Base-by-base conservation (phyloP, 83 land plant genomes). In the Diphasiastrum complanatum region DNA sequence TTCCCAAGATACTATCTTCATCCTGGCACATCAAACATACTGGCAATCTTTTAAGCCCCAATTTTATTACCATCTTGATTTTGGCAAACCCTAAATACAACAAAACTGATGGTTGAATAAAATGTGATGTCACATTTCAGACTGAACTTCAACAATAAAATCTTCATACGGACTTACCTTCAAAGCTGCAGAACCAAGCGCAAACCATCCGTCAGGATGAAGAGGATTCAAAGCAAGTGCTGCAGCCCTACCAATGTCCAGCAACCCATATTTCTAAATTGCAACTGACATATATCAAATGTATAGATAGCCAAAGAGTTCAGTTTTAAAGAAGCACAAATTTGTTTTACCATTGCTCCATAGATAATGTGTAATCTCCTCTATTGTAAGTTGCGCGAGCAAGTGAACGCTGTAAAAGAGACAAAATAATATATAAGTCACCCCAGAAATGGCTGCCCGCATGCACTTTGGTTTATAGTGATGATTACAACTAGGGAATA, bases 121-220 rank as follows among this genome's bases (percentile, higher is more conserved):
- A n/a, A n/a, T n/a, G n/a, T n/a, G n/a, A n/a, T n/a, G n/a, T n/a
- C n/a, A n/a, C n/a, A n/a, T n/a, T n/a, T n/a, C n/a, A n/a, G n/a
- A n/a, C n/a, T n/a, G n/a, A n/a, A n/a, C n/a, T n/a, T n/a, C n/a
- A n/a, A n/a, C n/a, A n/a, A n/a, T n/a, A n/a, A n/a, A n/a, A n/a
- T n/a, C n/a, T n/a, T n/a, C n/a, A n/a, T n/a, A n/a, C n/a, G 33
- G 63, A 28, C 59, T 60, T 45, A 80, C 87, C 81, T 93, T 93
- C 61, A 88, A 61, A 40, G 99, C 85, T 71, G 96, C 96, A 53
- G 96, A 83, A 27, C 96, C 99, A 66, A 89, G 81, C 0, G 99
- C 87, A 81, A 93, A 93, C 99, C 99, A 93, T 36, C 99, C 99
- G 75, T 89, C 96, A 23, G 99, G 91, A 73, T 85, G 84, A 61